Base-by-base conservation (phyloP, 2,329 filamentous ascomycete genomes). In the Rhynchosporium graminicola region DNA sequence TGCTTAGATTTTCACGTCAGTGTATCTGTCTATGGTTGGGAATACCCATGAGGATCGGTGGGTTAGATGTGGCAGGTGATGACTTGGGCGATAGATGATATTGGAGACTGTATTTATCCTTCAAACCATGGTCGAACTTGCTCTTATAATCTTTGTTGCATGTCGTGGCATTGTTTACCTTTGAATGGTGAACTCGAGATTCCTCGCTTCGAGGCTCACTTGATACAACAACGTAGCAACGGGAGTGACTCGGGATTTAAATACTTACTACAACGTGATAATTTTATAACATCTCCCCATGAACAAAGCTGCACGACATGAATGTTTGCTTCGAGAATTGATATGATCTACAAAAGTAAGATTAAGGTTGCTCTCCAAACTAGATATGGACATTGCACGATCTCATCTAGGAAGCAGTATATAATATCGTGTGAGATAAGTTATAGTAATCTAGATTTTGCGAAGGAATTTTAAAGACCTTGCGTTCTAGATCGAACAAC, bases 41-140 rank as follows among this genome's bases (percentile, higher is more conserved):
- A 20, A 59, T 59, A 59, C 57, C 47, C 47, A 46, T 52, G 26
- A 10, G 43, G 28, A 47, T 4, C 12, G 45, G 9, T 50, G 31
- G 56, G 6, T 52, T 3, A 33, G 3, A 26, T 38, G 15, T 4
- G 50, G 50, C 50, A 26, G 31, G 50, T 52, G 50, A 52, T 28
- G 50, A 52, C 33, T 52, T 52, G 13, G 4, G 28, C 20, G 51
- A 54, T 28, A 42, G 51, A 54, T 54, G 51, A 54, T 33, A 28
- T 38, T 52, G 31, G 50, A 52, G 26, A 26, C 9, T 38, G 9
- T 48, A 48, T n/a, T 26, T 26, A 4, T 26, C 4, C 20, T 54
- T 54, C 2, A 9, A 54, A 54, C 9, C 13, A 40, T 12, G 10
- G 12, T 3, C 36, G 20, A 20, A 20, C 20, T 20, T 20, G 20